Base-by-base conservation (phyloP, 495 filamentous ascomycete species). In the Hypoxylon crocopeplum region DNA sequence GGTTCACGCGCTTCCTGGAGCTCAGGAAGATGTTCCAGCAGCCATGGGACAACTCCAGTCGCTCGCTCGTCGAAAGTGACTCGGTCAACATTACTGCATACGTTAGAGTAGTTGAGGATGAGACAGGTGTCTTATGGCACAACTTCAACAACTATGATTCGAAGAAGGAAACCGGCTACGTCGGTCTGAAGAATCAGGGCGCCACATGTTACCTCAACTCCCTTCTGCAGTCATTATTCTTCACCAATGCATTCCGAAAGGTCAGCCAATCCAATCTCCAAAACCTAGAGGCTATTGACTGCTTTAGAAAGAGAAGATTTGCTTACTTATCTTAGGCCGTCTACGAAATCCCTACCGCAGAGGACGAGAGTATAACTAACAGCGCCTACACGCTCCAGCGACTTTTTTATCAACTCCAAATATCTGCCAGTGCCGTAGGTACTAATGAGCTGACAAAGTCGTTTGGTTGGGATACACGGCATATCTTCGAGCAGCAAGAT, bases 171-270 rank as follows among this genome's bases (percentile, higher is more conserved):
- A 99, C 94, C 10, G 94, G 93, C 36, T 97, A 91, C 82, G 94
- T 99, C 34, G 94, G 94, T 19, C 78, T 99, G 34, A 94, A 93
- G 69, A 99, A 99, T 66, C 94, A 99, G 73, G 94, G 94, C 53
- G 94, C 94, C 16, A 99, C 94, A 6, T 99, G 94, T 76, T 99
- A 99, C 70, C 81, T 99, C 16, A 99, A 99, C 74, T 99, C 94
- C 1, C 86, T 99, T 7, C 76, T 99, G 24, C 94, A 99, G 72
- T 98, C 94, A 6, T 75, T 99, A 24, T 99, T 93, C 70, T 97
- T 99, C 72, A 99, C 94, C 42, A 97, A 96, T 73, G 85, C 88
- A 21, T 99, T 99, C 77, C 88, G 94, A 70, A 96, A 96, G 82
- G 91, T 93, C 78, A 52, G 69, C 20, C 7, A 20, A 12, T 3